Evolutionary conservation across 495 filamentous ascomycete genomes (phyloP).

Genomic region (Penicillium fimorum): DNA sequence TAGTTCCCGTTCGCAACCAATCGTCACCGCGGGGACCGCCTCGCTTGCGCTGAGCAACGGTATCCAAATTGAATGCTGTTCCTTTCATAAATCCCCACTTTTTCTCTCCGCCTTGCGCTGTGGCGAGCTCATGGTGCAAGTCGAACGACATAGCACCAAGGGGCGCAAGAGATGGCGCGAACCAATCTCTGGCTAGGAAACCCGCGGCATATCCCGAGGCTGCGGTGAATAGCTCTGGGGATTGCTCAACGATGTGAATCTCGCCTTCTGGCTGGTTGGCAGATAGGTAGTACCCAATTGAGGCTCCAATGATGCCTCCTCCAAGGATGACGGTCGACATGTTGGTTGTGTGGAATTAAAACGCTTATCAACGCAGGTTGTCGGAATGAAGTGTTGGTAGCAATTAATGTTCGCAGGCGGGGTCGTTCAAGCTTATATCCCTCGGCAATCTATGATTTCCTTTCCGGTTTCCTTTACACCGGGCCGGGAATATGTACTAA

Average conservation of each 20-base stretch:
- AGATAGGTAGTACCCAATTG: slow-evolving; percentile 72
- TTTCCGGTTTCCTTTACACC: background rate
- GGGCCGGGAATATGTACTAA: background rate
- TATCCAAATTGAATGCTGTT: slow-evolving; percentile 55
- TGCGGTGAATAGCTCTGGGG: slow-evolving; percentile 62
- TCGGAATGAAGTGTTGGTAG: background rate
- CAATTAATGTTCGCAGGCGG: background rate
- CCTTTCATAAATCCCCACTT: slow-evolving; percentile 70
- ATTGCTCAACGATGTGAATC: slow-evolving; percentile 70
- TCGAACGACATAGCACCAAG: slow-evolving; percentile 68
- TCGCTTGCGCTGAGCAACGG: slow-evolving; percentile 28
- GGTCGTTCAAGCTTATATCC: background rate
- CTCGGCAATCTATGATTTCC: background rate
- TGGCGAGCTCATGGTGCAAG: slow-evolving; percentile 63
- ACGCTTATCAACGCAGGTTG: background rate
- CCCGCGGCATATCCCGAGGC: slow-evolving; percentile 74
- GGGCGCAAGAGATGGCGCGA: slow-evolving; percentile 48
- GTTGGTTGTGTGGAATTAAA: background rate
- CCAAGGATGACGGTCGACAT: slow-evolving; percentile 71
- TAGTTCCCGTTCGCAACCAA: slow-evolving; percentile 63
- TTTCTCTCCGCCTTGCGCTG: slow-evolving; percentile 54
- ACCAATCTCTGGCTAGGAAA: slow-evolving; percentile 76
- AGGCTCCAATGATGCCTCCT: slow-evolving; percentile 73
- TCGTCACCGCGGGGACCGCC: slow-evolving; percentile 50
- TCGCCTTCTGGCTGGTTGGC: slow-evolving; percentile 44